Base-by-base conservation (phyloP, 192 early-diverging fungal genomes). In the Linnemannia schmuckeri region DNA sequence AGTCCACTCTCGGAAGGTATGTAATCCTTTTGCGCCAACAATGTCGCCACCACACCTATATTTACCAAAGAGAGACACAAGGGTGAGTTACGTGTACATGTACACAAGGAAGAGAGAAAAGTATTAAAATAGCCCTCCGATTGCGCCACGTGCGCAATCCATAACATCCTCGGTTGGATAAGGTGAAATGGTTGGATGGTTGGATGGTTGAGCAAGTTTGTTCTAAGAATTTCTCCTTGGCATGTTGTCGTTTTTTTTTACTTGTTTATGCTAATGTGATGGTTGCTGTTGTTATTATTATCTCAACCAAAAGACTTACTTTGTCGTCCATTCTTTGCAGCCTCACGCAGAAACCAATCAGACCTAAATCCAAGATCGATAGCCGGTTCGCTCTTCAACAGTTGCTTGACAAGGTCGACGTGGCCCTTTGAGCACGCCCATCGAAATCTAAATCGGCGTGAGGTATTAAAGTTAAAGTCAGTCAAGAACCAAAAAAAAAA, bases 391-490 rank as follows among this genome's bases (percentile, higher is more conserved):
- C 7, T 63, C 17, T 77, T 44, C 66, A 86, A 74, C 33, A 86
- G 46, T 6, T 77, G 70, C 18, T 35, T 17, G 33, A 86, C 79
- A 18, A 86, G 70, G 54, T 81, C 78, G 38, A 52, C n/a, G 47
- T 80, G 70, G 6, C 83, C 83, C 42, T 86, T 86, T 30, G 83
- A 76, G 63, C 83, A 86, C 6, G 83, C 83, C 83, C 83, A 86
- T 77, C 83, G 83, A 68, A 86, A 86, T 41, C 83, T 86, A 77
- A 10, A 44, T 46, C 40, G 24, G 5, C 13, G 40, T 72, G 63
- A 27, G 20, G 18, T 8, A 22, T 46, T 46, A 37, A 1, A 33
- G 27, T 20, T 22, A 37, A 33, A 40, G 72, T 40, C n/a, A 74
- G 52, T 40, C 5, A 44, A 44, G 27, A 20, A 42, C 12, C 15